Evolutionary conservation across 352 stramenopile species (phyloP), one percentile per base, ranked within the genome.

Genomic region (Phytophthora sansomeana): DNA sequence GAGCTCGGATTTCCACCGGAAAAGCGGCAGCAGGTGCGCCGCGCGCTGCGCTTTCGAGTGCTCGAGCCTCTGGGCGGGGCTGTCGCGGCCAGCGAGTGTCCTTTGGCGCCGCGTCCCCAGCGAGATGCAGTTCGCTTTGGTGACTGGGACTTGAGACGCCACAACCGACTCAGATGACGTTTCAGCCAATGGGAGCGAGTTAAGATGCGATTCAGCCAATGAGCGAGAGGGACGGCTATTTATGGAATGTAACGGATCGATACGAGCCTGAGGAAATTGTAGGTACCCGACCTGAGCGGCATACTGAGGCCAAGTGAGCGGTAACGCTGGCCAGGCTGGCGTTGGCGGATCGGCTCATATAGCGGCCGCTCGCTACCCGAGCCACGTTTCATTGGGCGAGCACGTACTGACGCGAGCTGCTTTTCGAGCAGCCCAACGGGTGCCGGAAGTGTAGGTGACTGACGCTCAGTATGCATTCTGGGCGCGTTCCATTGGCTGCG

Each of bases 131-230:
- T n/a, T n/a, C n/a, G n/a, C n/a, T n/a, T 59, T 46, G 36, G 48
- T 65, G 53, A 67, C 61, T 59, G 58, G 48, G 57, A 63, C 62
- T 39, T 21, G 48, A n/a, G 36, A 16, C 33, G 33, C 33, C 33
- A 46, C 67, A 75, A 68, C 41, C 38, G 67, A 75, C 56, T 77
- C 69, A 77, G 64, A 74, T 69, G 11, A 32, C 17, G 19, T 63
- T 67, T 58, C 14, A 16, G 17, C 63, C 63, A 72, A 72, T 62
- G 17, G 42, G 1, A 39, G 5, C 2, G 29, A 1, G 21, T 3
- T 10, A 35, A 35, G 35, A 35, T 0, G 26, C 1, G 2, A 58
- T 57, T 61, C 13, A 11, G 36, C 61, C 35, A 69, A 69, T 69
- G 9, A 10, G n/a, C 35, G 13, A 38, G 6, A n/a, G 32, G 19